These are phyloP conservation scores for Herpetomonas muscarum DNA, from an alignment of 208 protist genomes.

Conservation along the genomic window DNA sequence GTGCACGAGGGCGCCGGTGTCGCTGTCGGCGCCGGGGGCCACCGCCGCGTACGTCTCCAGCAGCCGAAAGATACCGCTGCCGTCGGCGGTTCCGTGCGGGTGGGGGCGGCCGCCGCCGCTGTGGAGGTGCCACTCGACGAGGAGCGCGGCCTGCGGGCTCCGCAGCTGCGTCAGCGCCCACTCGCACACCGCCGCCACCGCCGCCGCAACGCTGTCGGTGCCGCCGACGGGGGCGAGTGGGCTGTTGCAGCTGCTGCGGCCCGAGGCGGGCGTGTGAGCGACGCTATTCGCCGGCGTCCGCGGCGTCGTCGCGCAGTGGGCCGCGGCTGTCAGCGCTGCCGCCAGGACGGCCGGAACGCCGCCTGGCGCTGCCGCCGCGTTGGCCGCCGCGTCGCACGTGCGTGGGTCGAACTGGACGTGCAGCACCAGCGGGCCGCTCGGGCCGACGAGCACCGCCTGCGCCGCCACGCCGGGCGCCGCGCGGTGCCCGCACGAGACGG, in stretches of 20 bases:
- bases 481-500: constrained; percentile 48
- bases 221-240: too few relatives aligned
- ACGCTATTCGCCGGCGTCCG: not conserved
- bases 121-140: constrained; percentile 53
- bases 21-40: not conserved
- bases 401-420: constrained; percentile 43
- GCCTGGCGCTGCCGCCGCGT: not conserved
- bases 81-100: constrained; percentile 1
- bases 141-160: constrained; percentile 30
- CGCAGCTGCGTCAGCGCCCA: constrained; percentile 47
- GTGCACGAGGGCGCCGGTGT: constrained; percentile 16
- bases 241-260: too few relatives aligned
- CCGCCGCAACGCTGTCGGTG: not conserved
- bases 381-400: not conserved
- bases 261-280: not conserved
- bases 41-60: constrained; percentile 23
- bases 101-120: constrained; percentile 13
- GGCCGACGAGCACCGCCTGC: constrained; percentile 56
- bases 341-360: not conserved
- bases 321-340: not conserved
- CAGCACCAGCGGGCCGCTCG: constrained; percentile 54
- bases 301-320: not conserved
- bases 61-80: constrained; percentile 24
- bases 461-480: constrained; percentile 25
- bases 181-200: constrained; percentile 8